These are phyloP conservation scores for Yamadazyma spencermartinsiae DNA, from an alignment of 1,139 yeast genomes.

Conservation along the genomic window DNA sequence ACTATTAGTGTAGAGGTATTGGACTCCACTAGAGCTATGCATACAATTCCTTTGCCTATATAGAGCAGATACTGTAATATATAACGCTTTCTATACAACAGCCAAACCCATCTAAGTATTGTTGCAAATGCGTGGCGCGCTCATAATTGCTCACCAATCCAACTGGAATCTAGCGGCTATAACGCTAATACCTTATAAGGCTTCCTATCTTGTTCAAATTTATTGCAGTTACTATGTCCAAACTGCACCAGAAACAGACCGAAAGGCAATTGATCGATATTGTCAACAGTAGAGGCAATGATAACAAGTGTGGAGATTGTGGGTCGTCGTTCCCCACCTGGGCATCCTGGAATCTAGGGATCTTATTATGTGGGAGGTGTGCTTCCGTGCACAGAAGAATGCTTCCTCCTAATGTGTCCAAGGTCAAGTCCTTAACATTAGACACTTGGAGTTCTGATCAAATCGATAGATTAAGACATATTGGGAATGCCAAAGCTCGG, in stretches of 20 bases:
- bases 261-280: slow-evolving; percentile 47
- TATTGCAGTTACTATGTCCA: slow-evolving; percentile 24
- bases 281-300: slow-evolving; percentile 39
- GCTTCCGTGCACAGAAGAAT: slow-evolving; percentile 73
- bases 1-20: not conserved
- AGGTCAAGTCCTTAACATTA: slow-evolving; percentile 76
- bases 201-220: too few species aligned
- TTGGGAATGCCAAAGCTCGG: slow-evolving; percentile 68
- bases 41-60: not conserved
- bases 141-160: too few species aligned
- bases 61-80: not conserved
- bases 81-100: too few species aligned
- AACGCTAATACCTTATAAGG: too few species aligned
- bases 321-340: slow-evolving; percentile 61
- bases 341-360: slow-evolving; percentile 54
- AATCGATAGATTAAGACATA: slow-evolving; percentile 54
- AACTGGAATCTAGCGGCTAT: too few species aligned
- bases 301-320: slow-evolving; percentile 77
- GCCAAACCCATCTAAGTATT: too few species aligned
- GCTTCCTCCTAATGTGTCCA: slow-evolving; percentile 56
- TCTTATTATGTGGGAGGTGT: slow-evolving; percentile 76
- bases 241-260: slow-evolving; percentile 35
- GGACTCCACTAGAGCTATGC: not conserved
- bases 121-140: too few species aligned
- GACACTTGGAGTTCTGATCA: slow-evolving; percentile 75